Conservation (phyloP, 2,329 filamentous ascomycete species). For the Neonectria ditissima region DNA sequence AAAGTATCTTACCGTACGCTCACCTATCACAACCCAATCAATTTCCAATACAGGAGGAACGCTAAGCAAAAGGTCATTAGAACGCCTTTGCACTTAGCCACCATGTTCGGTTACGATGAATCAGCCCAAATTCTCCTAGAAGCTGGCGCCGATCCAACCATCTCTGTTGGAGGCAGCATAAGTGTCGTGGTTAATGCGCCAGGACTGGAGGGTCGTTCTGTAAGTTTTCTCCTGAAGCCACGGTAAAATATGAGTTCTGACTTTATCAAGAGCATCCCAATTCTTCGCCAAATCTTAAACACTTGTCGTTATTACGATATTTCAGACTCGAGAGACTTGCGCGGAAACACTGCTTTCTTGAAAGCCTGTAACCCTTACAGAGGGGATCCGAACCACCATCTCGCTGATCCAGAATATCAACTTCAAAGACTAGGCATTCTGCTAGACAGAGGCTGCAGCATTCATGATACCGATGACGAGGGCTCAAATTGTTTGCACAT, state of each 20-base stretch:
- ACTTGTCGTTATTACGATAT: background rate
- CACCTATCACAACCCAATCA: too few relatives aligned
- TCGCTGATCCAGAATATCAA: background rate
- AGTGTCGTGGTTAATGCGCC: background rate
- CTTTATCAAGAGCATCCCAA: background rate
- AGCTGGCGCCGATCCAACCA: background rate
- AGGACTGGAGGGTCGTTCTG: background rate
- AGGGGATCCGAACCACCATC: too few relatives aligned
- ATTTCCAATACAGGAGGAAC: background rate
- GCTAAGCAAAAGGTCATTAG: background rate
- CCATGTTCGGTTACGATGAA: background rate
- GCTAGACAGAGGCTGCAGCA: background rate
- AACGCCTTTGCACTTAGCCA: background rate
- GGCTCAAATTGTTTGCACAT: background rate
- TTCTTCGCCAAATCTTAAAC: background rate
- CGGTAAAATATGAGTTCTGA: background rate
- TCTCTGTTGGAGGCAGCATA: background rate
- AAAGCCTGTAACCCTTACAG: accelerated
- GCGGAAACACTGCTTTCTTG: background rate
- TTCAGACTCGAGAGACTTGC: background rate
- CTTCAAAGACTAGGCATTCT: background rate
- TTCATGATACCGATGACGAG: background rate
- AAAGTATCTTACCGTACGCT: too few relatives aligned
- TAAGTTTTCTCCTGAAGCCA: background rate
- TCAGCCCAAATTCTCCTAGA: background rate